Percentiles rank a stretch among this genome's conserved stretches.
Evolutionary conservation across 2,329 filamentous ascomycete species (phyloP).

Genomic region (Claviceps sorghi): DNA sequence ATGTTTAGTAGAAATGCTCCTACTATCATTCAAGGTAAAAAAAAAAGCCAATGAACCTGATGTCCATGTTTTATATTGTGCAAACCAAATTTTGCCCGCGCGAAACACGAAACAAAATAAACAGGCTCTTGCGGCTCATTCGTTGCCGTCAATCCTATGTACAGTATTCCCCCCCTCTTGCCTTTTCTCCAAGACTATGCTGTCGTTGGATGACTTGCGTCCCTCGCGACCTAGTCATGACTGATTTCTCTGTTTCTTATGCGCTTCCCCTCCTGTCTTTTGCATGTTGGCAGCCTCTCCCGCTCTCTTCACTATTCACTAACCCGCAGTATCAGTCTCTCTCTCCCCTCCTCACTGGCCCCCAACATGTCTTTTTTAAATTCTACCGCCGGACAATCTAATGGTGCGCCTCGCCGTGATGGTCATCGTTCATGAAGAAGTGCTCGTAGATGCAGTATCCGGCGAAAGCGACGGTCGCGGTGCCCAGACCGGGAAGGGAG

Average conservation of each 20-base stretch:
- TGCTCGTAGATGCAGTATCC: conserved; percentile 84
- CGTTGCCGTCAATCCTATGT: conserved; percentile 1
- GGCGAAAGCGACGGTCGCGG: conserved; percentile 79
- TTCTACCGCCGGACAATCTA: not conserved
- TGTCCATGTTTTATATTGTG: not conserved
- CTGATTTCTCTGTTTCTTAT: not conserved
- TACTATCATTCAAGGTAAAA: too few relatives aligned
- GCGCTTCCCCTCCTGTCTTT: not conserved
- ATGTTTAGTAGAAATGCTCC: too few relatives aligned
- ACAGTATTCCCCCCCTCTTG: not conserved
- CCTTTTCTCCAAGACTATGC: not conserved
- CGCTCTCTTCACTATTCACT: too few relatives aligned
- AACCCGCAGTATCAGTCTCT: too few relatives aligned
- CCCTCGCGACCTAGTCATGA: not conserved
- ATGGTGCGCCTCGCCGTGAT: conserved; percentile 37
- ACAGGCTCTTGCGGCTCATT: not conserved
- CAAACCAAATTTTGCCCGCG: not conserved
- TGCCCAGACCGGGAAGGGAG: conserved; percentile 80
- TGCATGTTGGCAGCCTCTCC: not conserved
- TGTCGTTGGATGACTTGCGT: not conserved
- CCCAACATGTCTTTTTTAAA: not conserved
- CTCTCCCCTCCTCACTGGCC: too few relatives aligned
- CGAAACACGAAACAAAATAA: not conserved
- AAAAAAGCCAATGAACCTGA: not conserved
- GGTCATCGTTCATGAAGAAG: conserved; percentile 64